These are phyloP conservation scores for Homolaphlyctis polyrhiza DNA, from an alignment of 371 early-diverging fungal species.

Conservation along the genomic window DNA sequence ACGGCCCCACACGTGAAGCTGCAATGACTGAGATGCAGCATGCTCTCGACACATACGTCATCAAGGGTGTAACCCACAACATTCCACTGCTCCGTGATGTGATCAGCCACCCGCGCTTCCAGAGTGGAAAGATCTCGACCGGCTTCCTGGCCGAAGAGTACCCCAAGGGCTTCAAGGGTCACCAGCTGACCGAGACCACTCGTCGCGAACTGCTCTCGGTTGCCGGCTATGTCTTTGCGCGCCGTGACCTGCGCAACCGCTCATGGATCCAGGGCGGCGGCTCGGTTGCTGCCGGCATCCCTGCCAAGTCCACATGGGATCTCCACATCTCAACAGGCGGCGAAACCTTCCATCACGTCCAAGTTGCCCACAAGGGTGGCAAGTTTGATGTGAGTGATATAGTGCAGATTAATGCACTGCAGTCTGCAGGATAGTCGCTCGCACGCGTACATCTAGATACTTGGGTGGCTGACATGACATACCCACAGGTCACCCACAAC, in stretches of 20 bases:
- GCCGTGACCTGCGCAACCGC: conserved; percentile 60
- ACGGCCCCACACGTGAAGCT: conserved; percentile 72
- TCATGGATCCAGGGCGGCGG: conserved; percentile 44
- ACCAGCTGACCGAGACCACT: conserved; percentile 41
- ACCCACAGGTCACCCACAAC: conserved; percentile 38
- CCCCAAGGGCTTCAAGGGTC: conserved; percentile 85
- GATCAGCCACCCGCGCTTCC: conserved; percentile 71
- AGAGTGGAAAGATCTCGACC: conserved; percentile 75
- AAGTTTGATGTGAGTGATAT: conserved; percentile 23
- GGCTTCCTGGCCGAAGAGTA: conserved; percentile 89
- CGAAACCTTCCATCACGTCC: conserved; percentile 21
- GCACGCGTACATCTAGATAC: too few species aligned
- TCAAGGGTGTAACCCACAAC: conserved; percentile 93
- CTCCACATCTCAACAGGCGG: conserved; percentile 50
- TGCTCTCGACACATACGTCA: conserved; percentile 86
- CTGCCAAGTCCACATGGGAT: conserved; percentile 39
- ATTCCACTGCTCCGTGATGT: conserved; percentile 89
- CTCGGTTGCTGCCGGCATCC: conserved; percentile 25
- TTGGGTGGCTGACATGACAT: too few species aligned
- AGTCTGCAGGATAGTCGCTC: too few species aligned
- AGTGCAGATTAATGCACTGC: too few species aligned
- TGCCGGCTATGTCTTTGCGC: conserved; percentile 63
- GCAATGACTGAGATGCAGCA: conserved; percentile 72
- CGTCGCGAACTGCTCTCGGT: conserved; percentile 58
- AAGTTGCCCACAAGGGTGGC: conserved; percentile 27